Evolutionary conservation across 176 grass and related monocot species (phyloP), one percentile per base, ranked within the genome.

Genomic region (Oryza punctata): DNA sequence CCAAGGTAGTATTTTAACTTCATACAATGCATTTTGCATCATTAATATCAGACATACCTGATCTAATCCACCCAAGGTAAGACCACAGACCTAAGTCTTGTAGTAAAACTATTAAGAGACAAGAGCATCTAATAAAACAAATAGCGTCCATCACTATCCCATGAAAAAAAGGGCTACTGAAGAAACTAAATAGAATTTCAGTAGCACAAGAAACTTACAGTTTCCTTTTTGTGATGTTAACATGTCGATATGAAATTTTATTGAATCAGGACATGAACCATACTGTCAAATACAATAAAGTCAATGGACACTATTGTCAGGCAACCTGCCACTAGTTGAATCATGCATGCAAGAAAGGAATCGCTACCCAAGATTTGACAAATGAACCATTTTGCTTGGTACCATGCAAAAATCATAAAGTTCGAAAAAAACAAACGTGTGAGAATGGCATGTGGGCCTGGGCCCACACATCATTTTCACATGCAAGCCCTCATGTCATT

Each of bases 201-300:
- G 63, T 46, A 63, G 21, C 60, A 70, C 47, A 85, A 77, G 74
- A 69, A 85, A 78, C 26, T 28, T 79, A 50, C 25, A 12, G 18
- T 41, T 65, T 25, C 52, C 1, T 37, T 77, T 66, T 88, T 63
- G 24, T 70, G 57, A 81, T 70, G 72, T 57, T 26, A 81, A 82
- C 57, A 49, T 46, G 77, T 24, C 67, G 72, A 13, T 66, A 70
- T 76, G 65, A 85, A 27, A 83, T 64, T 35, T 63, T 57, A 63
- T 50, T 75, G 82, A 71, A 81, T 40, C 19, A 11, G n/a, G 76
- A 79, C 19, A 60, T 52, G 27, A 70, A 82, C 54, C 70, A 57
- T 21, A 57, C 19, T n/a, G 6, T 57, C 6, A 72, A 44, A 73
- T 59, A 79, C 54, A 67, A 80, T 69, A 16, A 69, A 85, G 52